Conservation (phyloP, 1,139 yeast genomes). For the Saccharomyces hybrid region DNA sequence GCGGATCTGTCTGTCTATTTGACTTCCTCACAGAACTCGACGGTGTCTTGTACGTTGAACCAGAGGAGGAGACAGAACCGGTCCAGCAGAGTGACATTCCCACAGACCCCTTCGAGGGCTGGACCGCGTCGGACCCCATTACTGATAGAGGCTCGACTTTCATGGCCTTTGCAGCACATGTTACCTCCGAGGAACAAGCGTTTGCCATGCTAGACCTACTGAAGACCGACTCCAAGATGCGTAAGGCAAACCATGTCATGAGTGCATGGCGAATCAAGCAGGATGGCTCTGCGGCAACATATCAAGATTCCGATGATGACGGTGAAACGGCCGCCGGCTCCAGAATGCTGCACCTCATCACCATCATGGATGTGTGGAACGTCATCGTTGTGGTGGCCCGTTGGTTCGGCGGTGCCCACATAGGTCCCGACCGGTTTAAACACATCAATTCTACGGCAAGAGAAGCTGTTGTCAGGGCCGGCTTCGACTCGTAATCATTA, state of each 20-base stretch:
- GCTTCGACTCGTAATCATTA: constrained; percentile 31
- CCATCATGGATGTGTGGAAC: constrained; percentile 78
- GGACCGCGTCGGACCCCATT: constrained; percentile 73
- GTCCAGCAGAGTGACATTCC: constrained; percentile 10
- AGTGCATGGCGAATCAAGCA: constrained; percentile 69
- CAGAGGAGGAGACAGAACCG: constrained; percentile 16
- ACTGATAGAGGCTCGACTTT: constrained; percentile 81
- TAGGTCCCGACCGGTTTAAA: constrained; percentile 91
- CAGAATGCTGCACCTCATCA: constrained; percentile 68
- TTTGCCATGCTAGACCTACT: constrained; percentile 43
- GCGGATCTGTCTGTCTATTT: constrained; percentile 70
- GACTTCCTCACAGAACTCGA: constrained; percentile 67
- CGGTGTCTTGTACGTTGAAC: constrained; percentile 39
- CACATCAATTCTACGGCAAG: constrained; percentile 88
- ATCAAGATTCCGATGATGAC: constrained; percentile 90
- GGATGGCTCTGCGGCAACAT: constrained; percentile 35
- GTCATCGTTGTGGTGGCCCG: constrained; percentile 76
- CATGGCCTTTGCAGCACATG: constrained; percentile 64
- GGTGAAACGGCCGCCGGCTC: constrained; percentile 98
- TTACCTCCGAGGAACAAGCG: constrained; percentile 60
- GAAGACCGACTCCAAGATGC: constrained; percentile 56
- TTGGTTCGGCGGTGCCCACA: constrained; percentile 89
- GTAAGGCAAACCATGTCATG: constrained; percentile 72
- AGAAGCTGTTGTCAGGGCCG: constrained; percentile 68
- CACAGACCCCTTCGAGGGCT: constrained; percentile 49